phyloP scores from a whole-genome alignment of 352 stramenopile genomes.

The Globisporangium okanoganense region DNA sequence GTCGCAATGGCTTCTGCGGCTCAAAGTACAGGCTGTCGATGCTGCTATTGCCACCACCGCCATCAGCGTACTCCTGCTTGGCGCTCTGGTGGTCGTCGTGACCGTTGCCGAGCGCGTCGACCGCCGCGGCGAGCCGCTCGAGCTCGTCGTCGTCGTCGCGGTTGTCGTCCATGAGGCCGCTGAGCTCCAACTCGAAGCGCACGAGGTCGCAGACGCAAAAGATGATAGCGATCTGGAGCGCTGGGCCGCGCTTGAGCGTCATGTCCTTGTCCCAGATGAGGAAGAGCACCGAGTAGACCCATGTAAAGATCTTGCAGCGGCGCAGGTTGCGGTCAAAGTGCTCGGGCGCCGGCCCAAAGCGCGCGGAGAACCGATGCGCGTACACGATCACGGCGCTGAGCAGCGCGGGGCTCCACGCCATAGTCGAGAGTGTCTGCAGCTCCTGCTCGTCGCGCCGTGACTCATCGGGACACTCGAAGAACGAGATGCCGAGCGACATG shows the following conservation, averaged over 20 bases:
- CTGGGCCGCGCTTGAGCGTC: slow-evolving; percentile 62
- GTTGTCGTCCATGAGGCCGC: slow-evolving; percentile 55
- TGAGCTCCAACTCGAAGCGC: slow-evolving; percentile 75
- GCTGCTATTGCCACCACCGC: background rate
- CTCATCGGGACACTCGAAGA: slow-evolving; percentile 62
- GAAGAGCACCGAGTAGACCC: slow-evolving; percentile 52
- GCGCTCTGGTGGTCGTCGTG: background rate
- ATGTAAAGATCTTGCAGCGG: slow-evolving; percentile 65
- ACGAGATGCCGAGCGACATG: slow-evolving; percentile 58
- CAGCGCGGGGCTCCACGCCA: slow-evolving; percentile 54
- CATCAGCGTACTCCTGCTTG: background rate
- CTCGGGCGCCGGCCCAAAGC: slow-evolving; percentile 43
- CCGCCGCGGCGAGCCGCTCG: slow-evolving; percentile 12
- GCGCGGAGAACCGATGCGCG: slow-evolving; percentile 35
- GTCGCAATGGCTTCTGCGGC: background rate
- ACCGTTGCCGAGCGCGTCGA: background rate
- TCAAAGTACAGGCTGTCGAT: background rate
- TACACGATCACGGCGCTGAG: slow-evolving; percentile 48
- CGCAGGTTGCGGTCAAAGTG: slow-evolving; percentile 69
- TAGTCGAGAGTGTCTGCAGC: slow-evolving; percentile 61
- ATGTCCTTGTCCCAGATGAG: slow-evolving; percentile 74
- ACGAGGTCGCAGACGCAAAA: slow-evolving; percentile 66
- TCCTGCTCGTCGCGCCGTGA: slow-evolving; percentile 55
- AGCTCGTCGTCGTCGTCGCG: slow-evolving; percentile 23
- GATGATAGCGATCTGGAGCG: slow-evolving; percentile 60